Evolutionary conservation across 2,329 filamentous ascomycete species (phyloP).

Genomic region (Dothideomycetidae sp.): DNA sequence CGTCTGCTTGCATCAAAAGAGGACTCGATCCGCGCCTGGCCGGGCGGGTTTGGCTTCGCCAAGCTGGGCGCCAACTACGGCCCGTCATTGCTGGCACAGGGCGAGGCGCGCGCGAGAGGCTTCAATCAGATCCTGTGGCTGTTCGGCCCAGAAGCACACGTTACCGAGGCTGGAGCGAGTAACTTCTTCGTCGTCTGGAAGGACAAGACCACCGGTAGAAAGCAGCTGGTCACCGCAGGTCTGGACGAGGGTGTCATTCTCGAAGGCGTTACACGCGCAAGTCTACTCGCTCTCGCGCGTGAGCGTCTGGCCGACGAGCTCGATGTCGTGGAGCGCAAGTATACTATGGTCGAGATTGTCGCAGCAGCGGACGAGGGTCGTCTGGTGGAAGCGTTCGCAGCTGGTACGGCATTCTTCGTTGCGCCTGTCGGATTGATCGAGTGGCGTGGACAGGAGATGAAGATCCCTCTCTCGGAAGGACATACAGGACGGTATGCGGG

Average conservation of each 20-base stretch:
- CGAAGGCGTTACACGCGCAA: constrained; percentile 74
- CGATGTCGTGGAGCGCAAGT: constrained; percentile 14
- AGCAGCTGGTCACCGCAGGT: constrained; percentile 69
- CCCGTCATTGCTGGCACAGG: constrained; percentile 63
- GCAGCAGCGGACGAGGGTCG: constrained; percentile 13
- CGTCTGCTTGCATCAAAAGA: constrained; percentile 64
- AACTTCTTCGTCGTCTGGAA: constrained; percentile 86
- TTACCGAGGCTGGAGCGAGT: constrained; percentile 81
- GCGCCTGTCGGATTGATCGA: constrained; percentile 32
- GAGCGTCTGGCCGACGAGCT: constrained; percentile 38
- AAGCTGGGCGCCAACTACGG: constrained; percentile 94
- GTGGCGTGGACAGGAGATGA: constrained; percentile 30
- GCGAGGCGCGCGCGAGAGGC: constrained; percentile 56
- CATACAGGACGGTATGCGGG: constrained; percentile 24
- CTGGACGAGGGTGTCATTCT: constrained; percentile 73
- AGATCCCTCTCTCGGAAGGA: constrained; percentile 27
- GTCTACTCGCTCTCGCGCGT: constrained; percentile 57
- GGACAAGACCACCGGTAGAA: constrained; percentile 46
- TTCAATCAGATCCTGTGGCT: constrained; percentile 93
- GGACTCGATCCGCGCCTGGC: constrained; percentile 82
- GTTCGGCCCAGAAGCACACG: constrained; percentile 60
- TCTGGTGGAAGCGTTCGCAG: constrained; percentile 70
- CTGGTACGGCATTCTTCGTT: constrained; percentile 59
- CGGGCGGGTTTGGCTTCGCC: constrained; percentile 79
- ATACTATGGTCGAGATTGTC: constrained; percentile 13